Conservation (phyloP, 1,139 yeast genomes). For the Sugiyamaella pinicola region DNA sequence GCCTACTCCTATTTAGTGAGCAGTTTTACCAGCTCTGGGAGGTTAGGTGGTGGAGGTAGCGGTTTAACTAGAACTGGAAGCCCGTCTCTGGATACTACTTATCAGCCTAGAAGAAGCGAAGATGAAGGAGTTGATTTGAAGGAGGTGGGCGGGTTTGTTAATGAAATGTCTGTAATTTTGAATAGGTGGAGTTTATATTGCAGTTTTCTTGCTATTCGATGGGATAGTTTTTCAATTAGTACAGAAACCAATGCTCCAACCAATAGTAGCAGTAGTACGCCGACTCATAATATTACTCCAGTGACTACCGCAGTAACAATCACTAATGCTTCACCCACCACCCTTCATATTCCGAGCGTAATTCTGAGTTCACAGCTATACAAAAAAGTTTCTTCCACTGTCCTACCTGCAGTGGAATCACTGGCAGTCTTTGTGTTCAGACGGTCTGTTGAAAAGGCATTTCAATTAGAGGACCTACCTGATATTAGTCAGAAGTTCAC, state of each 20-base stretch:
- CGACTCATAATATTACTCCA: neutral
- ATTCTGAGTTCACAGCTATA: constrained; percentile 62
- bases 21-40: constrained; percentile 36
- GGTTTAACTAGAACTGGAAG: constrained; percentile 22
- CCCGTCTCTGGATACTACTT: constrained; percentile 25
- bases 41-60: constrained; percentile 22
- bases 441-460: constrained; percentile 80
- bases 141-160: constrained; percentile 58
- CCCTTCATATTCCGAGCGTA: constrained; percentile 43
- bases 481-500: constrained; percentile 39
- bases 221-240: constrained; percentile 48
- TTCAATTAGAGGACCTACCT: constrained; percentile 77
- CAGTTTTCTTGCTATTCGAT: constrained; percentile 69
- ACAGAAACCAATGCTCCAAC: constrained; percentile 7
- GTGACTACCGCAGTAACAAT: constrained; percentile 6
- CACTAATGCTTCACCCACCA: constrained; percentile 12
- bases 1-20: constrained; percentile 49
- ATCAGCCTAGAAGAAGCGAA: constrained; percentile 31
- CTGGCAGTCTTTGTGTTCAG: constrained; percentile 69
- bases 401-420: constrained; percentile 64
- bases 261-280: constrained; percentile 1
- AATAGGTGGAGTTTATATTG: constrained; percentile 88
- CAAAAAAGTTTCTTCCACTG: constrained; percentile 55
- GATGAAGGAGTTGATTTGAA: constrained; percentile 48
- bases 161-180: constrained; percentile 73